Evolutionary conservation across 2,329 filamentous ascomycete species (phyloP), one percentile per base, ranked within the genome.

Genomic region (Neocucurbitaria cava): DNA sequence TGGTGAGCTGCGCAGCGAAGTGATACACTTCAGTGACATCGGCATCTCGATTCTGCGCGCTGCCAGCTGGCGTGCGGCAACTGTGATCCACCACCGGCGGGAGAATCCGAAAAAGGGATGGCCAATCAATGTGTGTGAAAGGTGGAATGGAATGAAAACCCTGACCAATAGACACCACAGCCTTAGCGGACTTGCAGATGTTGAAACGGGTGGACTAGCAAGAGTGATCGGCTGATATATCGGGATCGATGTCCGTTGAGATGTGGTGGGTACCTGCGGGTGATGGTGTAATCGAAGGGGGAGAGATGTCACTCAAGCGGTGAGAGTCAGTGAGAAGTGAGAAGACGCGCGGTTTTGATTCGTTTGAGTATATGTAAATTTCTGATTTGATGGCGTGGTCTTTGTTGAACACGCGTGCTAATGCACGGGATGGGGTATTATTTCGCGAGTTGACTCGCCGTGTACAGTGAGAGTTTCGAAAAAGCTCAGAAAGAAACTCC

Each of bases 391-490:
- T 43, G 9, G 5, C n/a, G 24, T n/a, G 10, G 18, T 26, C 10
- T 17, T 26, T 43, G 17, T 43, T 28, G 41, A 43, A 30, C n/a
- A 24, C 18, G 23, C 15, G 17, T 31, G 41, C 24, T 57, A 31
- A 54, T 11, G 46, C 57, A 59, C 54, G 46, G n/a, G 28, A 40
- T 39, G 45, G 57, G 57, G 54, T 57, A 59, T 54, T 59, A 59
- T 57, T 36, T 43, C 39, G 49, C 45, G 33, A 49, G 9, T 28
- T 42, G 47, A 43, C 24, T 54, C 54, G 54, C 54, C 40, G 43
- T 50, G 47, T 54, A 46, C 30, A 46, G 24, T 39, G 31, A 46
- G 26, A 39, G 43, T 43, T 39, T 28, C 23, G 17, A 20, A 13
- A 28, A 35, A 33, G 38, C 43, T 24, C 10, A 24, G n/a, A 24